Evolutionary conservation across 2,329 filamentous ascomycete species (phyloP).

Genomic region (Xylariaceae sp.): DNA sequence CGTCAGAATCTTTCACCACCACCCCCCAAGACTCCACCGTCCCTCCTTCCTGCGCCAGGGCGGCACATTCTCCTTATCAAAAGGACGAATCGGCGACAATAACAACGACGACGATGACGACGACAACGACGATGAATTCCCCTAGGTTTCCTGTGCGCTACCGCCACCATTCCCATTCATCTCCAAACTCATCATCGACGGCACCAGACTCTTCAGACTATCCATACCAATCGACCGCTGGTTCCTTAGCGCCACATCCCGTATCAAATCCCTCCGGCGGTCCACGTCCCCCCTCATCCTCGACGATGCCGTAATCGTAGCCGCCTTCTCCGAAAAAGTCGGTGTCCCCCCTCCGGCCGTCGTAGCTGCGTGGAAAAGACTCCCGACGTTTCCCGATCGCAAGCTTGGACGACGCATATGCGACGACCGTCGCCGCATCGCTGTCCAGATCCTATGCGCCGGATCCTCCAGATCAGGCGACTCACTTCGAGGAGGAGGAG

Average conservation of each 20-base stretch:
- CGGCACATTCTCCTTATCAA: constrained; percentile 16
- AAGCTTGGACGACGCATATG: constrained; percentile 15
- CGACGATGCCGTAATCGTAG: not conserved
- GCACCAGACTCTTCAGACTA: constrained; percentile 29
- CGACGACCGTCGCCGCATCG: constrained; percentile 26
- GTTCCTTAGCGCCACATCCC: constrained; percentile 27
- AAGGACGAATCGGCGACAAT: not conserved
- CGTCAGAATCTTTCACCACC: constrained; percentile 22
- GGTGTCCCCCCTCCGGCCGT: not conserved
- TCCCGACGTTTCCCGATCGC: constrained; percentile 16
- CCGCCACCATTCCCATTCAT: not conserved
- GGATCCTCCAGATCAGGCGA: constrained; percentile 23
- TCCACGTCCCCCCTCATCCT: constrained; percentile 19
- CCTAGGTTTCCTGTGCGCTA: constrained; percentile 14
- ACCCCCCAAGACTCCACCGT: constrained; percentile 27
- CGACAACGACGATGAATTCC: not conserved
- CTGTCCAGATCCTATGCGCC: constrained; percentile 30
- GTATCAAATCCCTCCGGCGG: constrained; percentile 22
- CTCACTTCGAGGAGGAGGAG: constrained; percentile 9
- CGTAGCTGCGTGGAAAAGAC: constrained; percentile 2
- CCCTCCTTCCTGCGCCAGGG: constrained; percentile 20
- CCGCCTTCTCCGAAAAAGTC: not conserved
- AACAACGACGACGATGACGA: too few relatives aligned
- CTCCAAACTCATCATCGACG: constrained; percentile 23
- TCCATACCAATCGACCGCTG: constrained; percentile 29